Evolutionary conservation across 2,329 filamentous ascomycete species (phyloP).

Genomic region (Cladosporium colombiae): DNA sequence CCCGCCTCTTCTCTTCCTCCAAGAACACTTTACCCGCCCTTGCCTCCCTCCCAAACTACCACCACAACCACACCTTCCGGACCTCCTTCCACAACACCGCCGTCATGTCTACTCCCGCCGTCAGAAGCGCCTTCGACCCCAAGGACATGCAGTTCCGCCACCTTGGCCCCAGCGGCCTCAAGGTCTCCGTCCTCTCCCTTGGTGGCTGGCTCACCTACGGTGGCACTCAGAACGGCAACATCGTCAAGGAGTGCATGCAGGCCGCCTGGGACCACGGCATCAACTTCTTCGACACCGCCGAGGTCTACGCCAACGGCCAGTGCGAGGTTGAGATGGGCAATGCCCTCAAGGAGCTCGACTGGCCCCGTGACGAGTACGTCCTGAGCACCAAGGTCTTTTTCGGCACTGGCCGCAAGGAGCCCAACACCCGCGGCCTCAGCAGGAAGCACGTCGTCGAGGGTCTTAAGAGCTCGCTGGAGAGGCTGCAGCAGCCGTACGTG

Average conservation of each 20-base stretch:
- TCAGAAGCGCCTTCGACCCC: constrained; percentile 52
- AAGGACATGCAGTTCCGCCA: constrained; percentile 51
- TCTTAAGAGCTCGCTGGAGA: constrained; percentile 57
- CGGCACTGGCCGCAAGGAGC: constrained; percentile 57
- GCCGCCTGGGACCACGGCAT: constrained; percentile 53
- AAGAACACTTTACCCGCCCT: constrained; percentile 1
- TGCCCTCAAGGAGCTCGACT: constrained; percentile 48
- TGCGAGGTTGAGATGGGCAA: constrained; percentile 62
- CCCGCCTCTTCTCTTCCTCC: constrained; percentile 2
- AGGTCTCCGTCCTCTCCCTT: constrained; percentile 54
- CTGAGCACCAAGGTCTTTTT: constrained; percentile 52
- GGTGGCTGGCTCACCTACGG: constrained; percentile 51
- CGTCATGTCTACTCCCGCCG: constrained; percentile 31
- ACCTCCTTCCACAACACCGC: constrained; percentile 22
- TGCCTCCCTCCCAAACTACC: neutral
- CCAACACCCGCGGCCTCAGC: constrained; percentile 54
- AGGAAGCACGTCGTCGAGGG: constrained; percentile 59
- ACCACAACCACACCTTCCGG: neutral
- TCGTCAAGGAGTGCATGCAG: constrained; percentile 54
- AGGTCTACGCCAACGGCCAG: constrained; percentile 58
- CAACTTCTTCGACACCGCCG: constrained; percentile 53
- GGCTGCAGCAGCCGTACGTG: constrained; percentile 66
- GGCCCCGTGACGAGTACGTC: constrained; percentile 51
- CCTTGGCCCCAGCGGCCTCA: constrained; percentile 50
- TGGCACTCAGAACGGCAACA: constrained; percentile 51